These are phyloP conservation scores for Spathaspora girioi DNA, from an alignment of 805 yeast species.

Conservation along the genomic window DNA sequence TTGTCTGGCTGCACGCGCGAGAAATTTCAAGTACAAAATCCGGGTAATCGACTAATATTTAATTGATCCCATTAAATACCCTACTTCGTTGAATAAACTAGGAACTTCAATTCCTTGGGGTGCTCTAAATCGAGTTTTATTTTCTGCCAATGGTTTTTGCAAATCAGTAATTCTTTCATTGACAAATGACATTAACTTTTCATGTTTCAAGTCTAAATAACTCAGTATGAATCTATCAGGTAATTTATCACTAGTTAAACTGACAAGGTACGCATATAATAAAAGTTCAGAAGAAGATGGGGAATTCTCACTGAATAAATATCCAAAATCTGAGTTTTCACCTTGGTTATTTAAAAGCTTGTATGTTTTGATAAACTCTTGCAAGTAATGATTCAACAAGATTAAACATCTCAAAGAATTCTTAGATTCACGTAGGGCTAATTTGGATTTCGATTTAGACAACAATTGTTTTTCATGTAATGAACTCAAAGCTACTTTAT, in stretches of 20 bases:
- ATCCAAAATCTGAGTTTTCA: constrained; percentile 9
- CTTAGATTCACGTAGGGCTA: constrained; percentile 26
- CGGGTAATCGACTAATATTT: constrained; percentile 7
- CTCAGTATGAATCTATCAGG: constrained; percentile 39
- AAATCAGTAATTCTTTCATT: constrained; percentile 8
- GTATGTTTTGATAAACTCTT: constrained; percentile 13
- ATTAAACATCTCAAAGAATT: constrained; percentile 30
- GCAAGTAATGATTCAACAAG: constrained; percentile 18
- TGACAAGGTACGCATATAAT: constrained; percentile 35
- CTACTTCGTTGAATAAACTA: constrained; percentile 32
- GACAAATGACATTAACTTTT: constrained; percentile 19
- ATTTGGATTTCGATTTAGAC: constrained; percentile 29
- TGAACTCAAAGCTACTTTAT: constrained; percentile 26
- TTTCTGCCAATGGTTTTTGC: constrained; percentile 5
- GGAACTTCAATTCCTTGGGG: constrained; percentile 30
- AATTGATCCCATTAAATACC: constrained; percentile 11
- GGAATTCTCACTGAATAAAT: constrained; percentile 1
- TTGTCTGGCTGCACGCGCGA: neutral
- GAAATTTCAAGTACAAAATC: neutral
- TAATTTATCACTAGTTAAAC: constrained; percentile 27
- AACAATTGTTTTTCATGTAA: constrained; percentile 36
- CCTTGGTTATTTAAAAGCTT: constrained; percentile 6
- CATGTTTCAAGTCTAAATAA: constrained; percentile 29
- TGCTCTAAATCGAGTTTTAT: constrained; percentile 15
- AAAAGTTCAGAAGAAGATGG: constrained; percentile 34